Base-by-base conservation (phyloP, 768 basidiomycete genomes). In the Zangia roseola region DNA sequence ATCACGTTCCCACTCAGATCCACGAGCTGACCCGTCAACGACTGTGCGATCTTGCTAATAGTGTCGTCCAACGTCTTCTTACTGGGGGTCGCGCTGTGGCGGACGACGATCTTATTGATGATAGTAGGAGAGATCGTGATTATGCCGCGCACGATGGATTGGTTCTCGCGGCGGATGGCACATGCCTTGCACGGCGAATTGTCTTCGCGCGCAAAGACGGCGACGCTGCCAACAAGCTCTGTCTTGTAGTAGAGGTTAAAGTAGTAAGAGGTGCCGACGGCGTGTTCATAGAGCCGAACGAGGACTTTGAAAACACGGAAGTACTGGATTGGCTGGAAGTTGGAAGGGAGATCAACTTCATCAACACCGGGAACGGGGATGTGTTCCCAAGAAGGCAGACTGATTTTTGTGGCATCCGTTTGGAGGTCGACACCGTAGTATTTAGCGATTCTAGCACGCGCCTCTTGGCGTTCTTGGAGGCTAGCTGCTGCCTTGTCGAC, bases 271-370 rank as follows among this genome's bases (percentile, higher is more conserved):
- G 49, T 36, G 20, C 59, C 54, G 33, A 59, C 49, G 2, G 57
- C 59, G n/a, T 65, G 57, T 33, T 68, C 64, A 8, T 39, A 37
- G 35, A 67, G 64, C 25, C 45, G 48, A 43, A 54, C 62, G 21
- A 62, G 50, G 25, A 68, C 53, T 24, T 54, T 49, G 47, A 68
- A 67, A 21, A 57, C 20, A 16, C 67, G 65, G 48, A 57, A 68
- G 36, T 53, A 40, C 23, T 43, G 20, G 26, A 66, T 54, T 10
- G 53, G 57, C 43, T 38, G 40, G 40, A 57, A 53, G 42, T 49
- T 36, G 25, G 36, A 2, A 21, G 64, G 59, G 17, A 64, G 55
- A 6, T 20, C 40, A 19, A 23, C 35, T 33, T 43, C 43, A 19
- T 23, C 43, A 10, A 19, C 17, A 10, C 9, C 31, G 10, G 63